Evolutionary conservation across 805 yeast species (phyloP), one percentile per base, ranked within the genome.

Genomic region (Saturnispora saitoi): DNA sequence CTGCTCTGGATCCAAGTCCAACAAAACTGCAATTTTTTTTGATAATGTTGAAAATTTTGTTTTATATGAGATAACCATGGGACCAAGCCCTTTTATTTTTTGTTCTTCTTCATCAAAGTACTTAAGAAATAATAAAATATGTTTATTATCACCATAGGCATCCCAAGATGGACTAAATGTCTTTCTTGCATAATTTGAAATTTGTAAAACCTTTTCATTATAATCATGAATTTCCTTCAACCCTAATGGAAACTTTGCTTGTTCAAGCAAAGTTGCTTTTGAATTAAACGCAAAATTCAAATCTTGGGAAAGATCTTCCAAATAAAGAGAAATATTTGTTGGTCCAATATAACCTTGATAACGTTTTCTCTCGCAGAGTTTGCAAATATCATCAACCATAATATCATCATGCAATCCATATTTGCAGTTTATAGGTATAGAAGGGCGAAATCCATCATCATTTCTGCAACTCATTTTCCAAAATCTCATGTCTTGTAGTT

Each of bases 371-470:
- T 61, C 64, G 38, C 49, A 51, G 17, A 69, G 70, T 28, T 69
- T 69, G 42, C 76, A 74, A 2, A 81, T 70, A 38, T 76, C 76
- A 32, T 75, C 81, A 19, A 86, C 67, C 0, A 80, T 69, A 6
- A 48, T 59, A 20, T 47, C 45, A 56, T 64, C 43, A 51, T 59
- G 36, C 61, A 60, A 43, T 54, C 53, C 59, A 39, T 51, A 51
- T 11, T 47, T 52, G 17, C 58, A 55, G 14, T 63, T 62, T 6
- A 79, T 53, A 3, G 70, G 70, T 5, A 64, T 51, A 50, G 77
- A 81, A 1, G 87, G 77, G 55, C 96, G 73, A 43, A 76, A 65
- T 0, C 96, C 85, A 52, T 74, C 76, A 62, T 87, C 86, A 54
- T 81, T 77, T 43, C 96, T 73, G 56, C 76, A 78, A 12, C 75